Evolutionary conservation across 2,329 filamentous ascomycete genomes (phyloP), one percentile per base, ranked within the genome.

Genomic region (Didymella pomorum): DNA sequence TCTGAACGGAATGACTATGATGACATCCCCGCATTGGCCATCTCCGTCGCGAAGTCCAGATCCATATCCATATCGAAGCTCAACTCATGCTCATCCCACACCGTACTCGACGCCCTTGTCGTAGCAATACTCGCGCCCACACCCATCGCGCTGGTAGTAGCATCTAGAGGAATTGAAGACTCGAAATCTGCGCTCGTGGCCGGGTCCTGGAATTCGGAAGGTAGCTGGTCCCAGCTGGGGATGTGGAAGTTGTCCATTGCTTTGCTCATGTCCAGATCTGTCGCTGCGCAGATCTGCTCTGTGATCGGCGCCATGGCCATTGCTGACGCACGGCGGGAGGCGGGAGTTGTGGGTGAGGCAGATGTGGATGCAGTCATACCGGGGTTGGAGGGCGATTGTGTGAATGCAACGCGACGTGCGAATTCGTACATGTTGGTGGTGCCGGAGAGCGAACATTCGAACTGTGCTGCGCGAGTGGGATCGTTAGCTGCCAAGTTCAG

Each of bases 51-150:
- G 25, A 60, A 60, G 54, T 69, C 58, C 48, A 70, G 37, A 61
- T 76, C 72, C 63, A 71, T 62, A 46, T 73, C 72, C 66, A 75
- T 69, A 12, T 63, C 60, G 47, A 76, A 76, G n/a, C 62, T 65
- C 56, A 74, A 52, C 16, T 73, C 71, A 9, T 52, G 58, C 26
- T 76, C 72, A 50, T 75, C 72, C 72, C 73, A 76, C 3, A 59
- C 43, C 64, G 69, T 64, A 6, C 51, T 45, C n/a, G 62, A 49
- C 26, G 55, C 43, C 16, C 23, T 3, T 3, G 41, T 39, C 4
- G 35, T 39, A 39, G 35, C 44, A 43, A 25, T 45, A 33, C 23
- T 51, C 28, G 48, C 42, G n/a, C 29, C 53, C 10, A 62, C 48
- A 35, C 33, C 41, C 49, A 61, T 45, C 20, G 62, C 52, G 23